Evolutionary conservation across 2,329 filamentous ascomycete species (phyloP).

Genomic region (Microcyclosporella mali): DNA sequence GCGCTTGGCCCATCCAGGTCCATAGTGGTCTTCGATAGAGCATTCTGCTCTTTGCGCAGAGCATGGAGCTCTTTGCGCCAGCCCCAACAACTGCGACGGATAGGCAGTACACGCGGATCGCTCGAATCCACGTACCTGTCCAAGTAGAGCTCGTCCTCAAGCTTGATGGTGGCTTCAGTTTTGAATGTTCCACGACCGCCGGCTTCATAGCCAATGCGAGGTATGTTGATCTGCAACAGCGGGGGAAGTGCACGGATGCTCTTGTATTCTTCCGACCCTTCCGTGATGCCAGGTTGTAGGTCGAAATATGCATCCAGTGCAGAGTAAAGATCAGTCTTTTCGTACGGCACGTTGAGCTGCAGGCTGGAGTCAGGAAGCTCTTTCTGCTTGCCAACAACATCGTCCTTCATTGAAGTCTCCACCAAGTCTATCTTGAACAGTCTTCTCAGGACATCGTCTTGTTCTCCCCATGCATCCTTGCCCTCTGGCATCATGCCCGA

Average conservation of each 20-base stretch:
- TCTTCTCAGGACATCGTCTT: conserved; percentile 55
- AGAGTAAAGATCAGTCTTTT: conserved; percentile 66
- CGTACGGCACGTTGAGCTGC: conserved; percentile 52
- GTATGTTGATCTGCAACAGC: conserved; percentile 82
- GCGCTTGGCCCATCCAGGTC: conserved; percentile 25
- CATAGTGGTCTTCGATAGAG: conserved; percentile 16
- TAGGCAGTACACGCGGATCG: conserved; percentile 55
- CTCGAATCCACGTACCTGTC: conserved; percentile 76
- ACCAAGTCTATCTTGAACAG: conserved; percentile 24
- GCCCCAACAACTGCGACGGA: conserved; percentile 66
- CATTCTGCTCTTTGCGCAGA: conserved; percentile 27
- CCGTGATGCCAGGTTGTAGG: conserved; percentile 57
- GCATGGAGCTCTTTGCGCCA: conserved; percentile 56
- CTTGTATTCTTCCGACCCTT: conserved; percentile 53
- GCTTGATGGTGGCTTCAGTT: conserved; percentile 67
- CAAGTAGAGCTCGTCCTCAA: conserved; percentile 77
- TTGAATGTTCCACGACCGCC: conserved; percentile 55
- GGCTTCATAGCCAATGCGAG: conserved; percentile 68
- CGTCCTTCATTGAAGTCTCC: conserved; percentile 19
- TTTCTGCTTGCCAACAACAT: conserved; percentile 13
- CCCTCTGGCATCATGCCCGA: conserved; percentile 73
- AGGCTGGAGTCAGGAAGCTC: conserved; percentile 51
- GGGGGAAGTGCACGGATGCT: conserved; percentile 63
- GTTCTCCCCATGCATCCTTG: conserved; percentile 63
- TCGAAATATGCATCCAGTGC: conserved; percentile 84